A percentile compares a stretch with the other conserved stretches of the same genome.
phyloP scores from a whole-genome alignment of 2,329 filamentous ascomycete genomes.

The Fonsecaea erecta region DNA sequence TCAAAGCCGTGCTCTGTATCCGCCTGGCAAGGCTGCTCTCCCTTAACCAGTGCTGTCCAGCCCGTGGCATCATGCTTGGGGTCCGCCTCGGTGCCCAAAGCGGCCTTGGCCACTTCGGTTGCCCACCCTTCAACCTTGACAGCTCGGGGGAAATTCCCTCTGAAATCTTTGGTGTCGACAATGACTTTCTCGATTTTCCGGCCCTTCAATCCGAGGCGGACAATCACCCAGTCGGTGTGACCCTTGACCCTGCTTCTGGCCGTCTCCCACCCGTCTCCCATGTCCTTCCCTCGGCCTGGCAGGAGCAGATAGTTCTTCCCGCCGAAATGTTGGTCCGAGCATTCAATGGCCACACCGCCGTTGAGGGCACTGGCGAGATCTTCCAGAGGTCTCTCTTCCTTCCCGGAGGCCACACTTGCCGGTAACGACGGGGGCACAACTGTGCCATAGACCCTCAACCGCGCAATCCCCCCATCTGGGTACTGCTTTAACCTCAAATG shows the following conservation, averaged over 20 bases:
- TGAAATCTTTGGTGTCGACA: slow-evolving; percentile 52
- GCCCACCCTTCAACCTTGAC: slow-evolving; percentile 47
- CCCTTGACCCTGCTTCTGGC: slow-evolving; percentile 46
- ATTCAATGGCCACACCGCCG: slow-evolving; percentile 47
- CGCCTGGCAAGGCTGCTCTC: slow-evolving; percentile 46
- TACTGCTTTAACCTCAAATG: slow-evolving; percentile 53
- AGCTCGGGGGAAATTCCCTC: slow-evolving; percentile 51
- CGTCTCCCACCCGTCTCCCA: slow-evolving; percentile 54
- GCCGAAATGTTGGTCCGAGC: slow-evolving; percentile 51
- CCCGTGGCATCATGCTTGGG: slow-evolving; percentile 43
- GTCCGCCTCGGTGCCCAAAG: slow-evolving; percentile 37
- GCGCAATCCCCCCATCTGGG: slow-evolving; percentile 52
- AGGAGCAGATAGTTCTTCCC: slow-evolving; percentile 48
- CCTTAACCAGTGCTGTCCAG: slow-evolving; percentile 46
- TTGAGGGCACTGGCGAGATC: slow-evolving; percentile 49
- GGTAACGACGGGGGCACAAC: slow-evolving; percentile 44
- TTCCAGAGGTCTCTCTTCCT: slow-evolving; percentile 39
- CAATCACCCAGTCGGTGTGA: slow-evolving; percentile 50
- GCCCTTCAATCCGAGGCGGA: slow-evolving; percentile 47
- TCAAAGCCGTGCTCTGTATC: slow-evolving; percentile 50
- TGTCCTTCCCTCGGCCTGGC: slow-evolving; percentile 50
- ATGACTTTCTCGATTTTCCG: slow-evolving; percentile 45
- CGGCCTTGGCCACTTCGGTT: slow-evolving; percentile 34
- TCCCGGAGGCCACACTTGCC: slow-evolving; percentile 16
- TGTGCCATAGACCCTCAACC: slow-evolving; percentile 50